These are phyloP conservation scores for Hypholoma sublateritium DNA, from an alignment of 768 basidiomycete genomes.

Conservation along the genomic window DNA sequence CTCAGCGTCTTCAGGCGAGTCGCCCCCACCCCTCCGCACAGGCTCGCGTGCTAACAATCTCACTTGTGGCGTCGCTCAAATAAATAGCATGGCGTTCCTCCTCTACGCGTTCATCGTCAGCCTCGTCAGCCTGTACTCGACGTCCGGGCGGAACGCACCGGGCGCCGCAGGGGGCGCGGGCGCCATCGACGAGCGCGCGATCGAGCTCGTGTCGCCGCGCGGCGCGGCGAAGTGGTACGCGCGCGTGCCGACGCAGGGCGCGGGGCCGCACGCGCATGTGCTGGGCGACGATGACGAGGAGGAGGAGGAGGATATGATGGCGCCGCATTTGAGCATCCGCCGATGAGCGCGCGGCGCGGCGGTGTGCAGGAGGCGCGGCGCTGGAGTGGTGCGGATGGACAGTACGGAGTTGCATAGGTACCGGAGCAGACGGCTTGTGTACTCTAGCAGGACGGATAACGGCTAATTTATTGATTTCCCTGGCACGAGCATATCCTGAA, in stretches of 20 bases:
- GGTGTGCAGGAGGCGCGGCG: no score
- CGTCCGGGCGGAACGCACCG: slow-evolving; percentile 56
- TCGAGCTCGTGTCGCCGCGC: slow-evolving; percentile 23
- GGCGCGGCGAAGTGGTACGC: slow-evolving; percentile 62
- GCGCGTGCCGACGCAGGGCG: slow-evolving; percentile 43
- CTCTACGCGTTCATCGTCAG: slow-evolving; percentile 72
- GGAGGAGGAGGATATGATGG: slow-evolving; percentile 29
- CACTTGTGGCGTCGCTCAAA: background rate
- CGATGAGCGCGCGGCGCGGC: no score
- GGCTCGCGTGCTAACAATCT: no score
- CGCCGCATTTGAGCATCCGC: slow-evolving; percentile 12
- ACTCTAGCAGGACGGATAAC: no score
- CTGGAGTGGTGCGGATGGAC: no score
- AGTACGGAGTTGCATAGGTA: no score
- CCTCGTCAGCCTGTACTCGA: slow-evolving; percentile 69
- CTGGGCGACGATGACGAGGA: slow-evolving; percentile 54
- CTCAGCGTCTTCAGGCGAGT: slow-evolving; percentile 79
- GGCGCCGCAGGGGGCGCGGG: slow-evolving; percentile 11
- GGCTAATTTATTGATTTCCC: no score
- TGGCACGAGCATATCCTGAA: no score
- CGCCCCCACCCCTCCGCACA: background rate
- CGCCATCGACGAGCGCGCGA: slow-evolving; percentile 21
- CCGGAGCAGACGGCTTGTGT: no score
- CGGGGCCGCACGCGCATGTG: slow-evolving; percentile 34
- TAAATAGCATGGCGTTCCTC: slow-evolving; percentile 65